These are phyloP conservation scores for Gnaphalium uliginosum DNA, from an alignment of 129 eudicot genomes.

Conservation along the genomic window DNA sequence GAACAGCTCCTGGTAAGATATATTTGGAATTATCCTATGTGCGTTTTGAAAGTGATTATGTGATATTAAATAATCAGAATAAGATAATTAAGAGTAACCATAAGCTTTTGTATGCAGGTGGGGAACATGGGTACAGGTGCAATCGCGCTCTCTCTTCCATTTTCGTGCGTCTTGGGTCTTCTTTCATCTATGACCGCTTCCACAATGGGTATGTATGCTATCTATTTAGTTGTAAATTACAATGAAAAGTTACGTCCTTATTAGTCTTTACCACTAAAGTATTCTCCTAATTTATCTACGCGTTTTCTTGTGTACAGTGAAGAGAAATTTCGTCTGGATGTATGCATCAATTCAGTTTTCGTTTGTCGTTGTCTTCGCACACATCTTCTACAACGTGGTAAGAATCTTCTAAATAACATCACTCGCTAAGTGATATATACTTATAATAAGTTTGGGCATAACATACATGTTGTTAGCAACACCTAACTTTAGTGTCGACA, in stretches of 20 bases:
- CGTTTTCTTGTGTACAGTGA: conserved; percentile 46
- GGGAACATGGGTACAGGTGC: conserved; percentile 75
- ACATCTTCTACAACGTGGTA: conserved; percentile 84
- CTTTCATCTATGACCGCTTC: conserved; percentile 85
- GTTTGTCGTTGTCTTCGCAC: conserved; percentile 81
- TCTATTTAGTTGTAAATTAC: background rate
- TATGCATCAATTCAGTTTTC: conserved; percentile 78
- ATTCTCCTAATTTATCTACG: conserved; percentile 15
- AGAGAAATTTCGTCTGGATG: conserved; percentile 70
- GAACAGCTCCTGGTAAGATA: conserved; percentile 87
- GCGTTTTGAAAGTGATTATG: background rate
- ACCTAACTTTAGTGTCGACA: too few species aligned
- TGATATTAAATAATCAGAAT: background rate
- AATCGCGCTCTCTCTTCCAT: conserved; percentile 85
- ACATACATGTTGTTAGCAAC: too few species aligned
- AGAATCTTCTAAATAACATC: conserved; percentile 20
- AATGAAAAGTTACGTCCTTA: background rate
- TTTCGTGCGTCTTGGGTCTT: conserved; percentile 89
- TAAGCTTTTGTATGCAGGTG: conserved; percentile 48
- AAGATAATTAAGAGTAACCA: background rate
- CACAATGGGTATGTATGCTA: conserved; percentile 71
- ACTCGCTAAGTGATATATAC: background rate
- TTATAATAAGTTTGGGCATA: too few species aligned
- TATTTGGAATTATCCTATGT: background rate
- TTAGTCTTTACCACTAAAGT: background rate